A percentile compares a stretch with the other conserved stretches of the same genome.
Conservation (phyloP, 345 rosid genomes). For the Salix koriyanagi region DNA sequence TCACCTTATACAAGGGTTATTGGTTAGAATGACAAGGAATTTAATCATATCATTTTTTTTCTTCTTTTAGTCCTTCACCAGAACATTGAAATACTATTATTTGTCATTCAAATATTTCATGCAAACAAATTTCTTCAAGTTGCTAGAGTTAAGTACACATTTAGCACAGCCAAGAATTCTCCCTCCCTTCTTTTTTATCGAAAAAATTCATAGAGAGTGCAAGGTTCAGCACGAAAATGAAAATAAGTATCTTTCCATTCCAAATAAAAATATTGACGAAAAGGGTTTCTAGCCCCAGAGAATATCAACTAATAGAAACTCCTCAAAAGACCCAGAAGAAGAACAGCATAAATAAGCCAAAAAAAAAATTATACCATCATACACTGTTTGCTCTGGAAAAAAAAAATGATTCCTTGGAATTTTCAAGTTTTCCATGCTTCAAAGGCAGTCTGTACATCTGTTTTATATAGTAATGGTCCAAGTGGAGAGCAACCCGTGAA, state of each 20-base stretch:
- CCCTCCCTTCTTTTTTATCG: background rate
- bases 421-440: background rate
- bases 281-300: background rate
- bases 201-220: background rate
- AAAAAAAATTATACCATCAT: background rate
- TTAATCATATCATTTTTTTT: background rate
- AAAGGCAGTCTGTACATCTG: background rate
- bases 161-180: background rate
- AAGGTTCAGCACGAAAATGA: background rate
- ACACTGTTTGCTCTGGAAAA: background rate
- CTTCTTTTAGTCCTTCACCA: background rate
- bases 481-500: background rate
- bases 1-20: slow-evolving; percentile 1
- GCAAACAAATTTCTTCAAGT: background rate
- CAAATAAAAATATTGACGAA: background rate
- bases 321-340: background rate
- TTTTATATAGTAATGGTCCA: background rate
- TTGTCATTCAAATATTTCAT: background rate
- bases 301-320: background rate
- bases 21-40: background rate
- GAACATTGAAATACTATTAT: background rate
- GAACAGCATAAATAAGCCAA: background rate
- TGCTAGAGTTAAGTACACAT: background rate
- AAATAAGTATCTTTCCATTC: background rate
- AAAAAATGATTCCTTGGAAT: background rate